Base-by-base conservation (phyloP, 108 stramenopile species). In the Cyclotella baltica region DNA sequence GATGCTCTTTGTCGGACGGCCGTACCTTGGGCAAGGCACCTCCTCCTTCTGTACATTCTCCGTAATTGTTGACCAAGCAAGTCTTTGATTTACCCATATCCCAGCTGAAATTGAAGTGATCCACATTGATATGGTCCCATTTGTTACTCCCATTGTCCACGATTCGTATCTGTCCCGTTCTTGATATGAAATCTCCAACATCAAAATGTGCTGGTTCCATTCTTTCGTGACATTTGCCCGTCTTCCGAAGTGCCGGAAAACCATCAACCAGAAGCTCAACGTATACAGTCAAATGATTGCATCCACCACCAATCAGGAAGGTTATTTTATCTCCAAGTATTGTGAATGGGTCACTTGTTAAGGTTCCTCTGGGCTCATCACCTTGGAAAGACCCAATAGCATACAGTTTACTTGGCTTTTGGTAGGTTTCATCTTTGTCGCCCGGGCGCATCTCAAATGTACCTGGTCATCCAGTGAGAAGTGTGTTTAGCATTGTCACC, bases 71-170 rank as follows among this genome's bases (percentile, higher is more conserved):
- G 20, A 40, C 35, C 19, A 62, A 53, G 73, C 80, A 81, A 56
- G 66, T 55, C 11, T 47, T 28, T 3, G 65, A 67, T 9, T 66
- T 46, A 71, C 38, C 53, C 43, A 67, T 29, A 28, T 74, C 63
- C 95, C 93, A 96, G 29, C 62, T 62, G 62, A 94, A 93, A 0
- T 74, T 38, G 30, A 96, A 69, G 29, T 92, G 65, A 62, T 96
- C 94, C n/a, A 93, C 84, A 72, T 86, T 91, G 46, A 95, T 91
- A 72, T 92, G 91, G 35, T 88, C 94, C 92, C 92, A 95, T 36
- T 72, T 55, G 1, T 63, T 38, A 15, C 75, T 66, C 4, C 85
- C 79, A 9, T 73, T 80, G 58, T 93, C 94, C 9, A 93, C 91
- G 59, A 95, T 85, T 31, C 90, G 59, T 25, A 95, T 75, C 30